A percentile compares a stretch with the other conserved stretches of the same genome.
Evolutionary conservation across 805 yeast species (phyloP).

Genomic region (Priceomyces carsonii): DNA sequence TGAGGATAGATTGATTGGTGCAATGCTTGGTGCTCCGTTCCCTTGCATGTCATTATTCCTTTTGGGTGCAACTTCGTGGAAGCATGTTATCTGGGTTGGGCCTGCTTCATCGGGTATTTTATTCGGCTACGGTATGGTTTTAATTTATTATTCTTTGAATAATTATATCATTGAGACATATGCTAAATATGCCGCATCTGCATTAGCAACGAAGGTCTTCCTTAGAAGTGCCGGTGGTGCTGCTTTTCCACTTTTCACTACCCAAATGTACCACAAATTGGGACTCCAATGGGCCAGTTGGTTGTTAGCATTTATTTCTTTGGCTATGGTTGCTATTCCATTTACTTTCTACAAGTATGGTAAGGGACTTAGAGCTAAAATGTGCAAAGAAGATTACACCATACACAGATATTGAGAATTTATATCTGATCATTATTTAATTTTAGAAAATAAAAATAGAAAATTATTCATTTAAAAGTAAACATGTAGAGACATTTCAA

Average conservation of each 20-base stretch:
- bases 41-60: slow-evolving; percentile 80
- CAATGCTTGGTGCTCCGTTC: slow-evolving; percentile 81
- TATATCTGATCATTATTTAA: slow-evolving; percentile 2
- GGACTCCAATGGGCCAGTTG: slow-evolving; percentile 83
- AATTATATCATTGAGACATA: slow-evolving; percentile 91
- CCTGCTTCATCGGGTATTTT: slow-evolving; percentile 62
- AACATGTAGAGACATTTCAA: slow-evolving; percentile 1
- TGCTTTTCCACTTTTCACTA: slow-evolving; percentile 79
- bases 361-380: slow-evolving; percentile 55
- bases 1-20: slow-evolving; percentile 78
- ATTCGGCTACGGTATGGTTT: slow-evolving; percentile 62
- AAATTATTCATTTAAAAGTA: neutral
- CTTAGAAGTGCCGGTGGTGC: slow-evolving; percentile 84
- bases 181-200: slow-evolving; percentile 77
- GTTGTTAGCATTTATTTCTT: slow-evolving; percentile 72
- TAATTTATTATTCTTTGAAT: slow-evolving; percentile 59
- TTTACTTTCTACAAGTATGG: slow-evolving; percentile 73
- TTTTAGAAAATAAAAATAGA: slow-evolving; percentile 1
- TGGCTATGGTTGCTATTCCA: slow-evolving; percentile 76
- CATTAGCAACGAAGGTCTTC: slow-evolving; percentile 79
- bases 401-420: slow-evolving; percentile 1
- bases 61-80: slow-evolving; percentile 74
- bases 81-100: slow-evolving; percentile 66
- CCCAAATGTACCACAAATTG: slow-evolving; percentile 73
- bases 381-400: slow-evolving; percentile 66